Conservation (phyloP, 371 early-diverging fungal species). For the Mortierella sp. region DNA sequence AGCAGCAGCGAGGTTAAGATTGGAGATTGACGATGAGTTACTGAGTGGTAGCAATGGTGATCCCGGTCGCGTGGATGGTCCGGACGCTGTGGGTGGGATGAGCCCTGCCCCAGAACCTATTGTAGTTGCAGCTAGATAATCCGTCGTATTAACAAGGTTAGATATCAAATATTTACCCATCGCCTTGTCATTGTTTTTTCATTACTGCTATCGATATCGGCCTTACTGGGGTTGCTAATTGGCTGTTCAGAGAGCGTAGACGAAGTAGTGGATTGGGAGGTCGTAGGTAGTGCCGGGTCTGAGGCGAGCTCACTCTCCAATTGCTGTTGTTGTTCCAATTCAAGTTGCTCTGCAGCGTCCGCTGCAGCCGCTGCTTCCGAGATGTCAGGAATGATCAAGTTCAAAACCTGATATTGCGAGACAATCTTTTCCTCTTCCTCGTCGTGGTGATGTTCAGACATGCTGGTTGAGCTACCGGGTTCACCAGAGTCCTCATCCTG, state of each 20-base stretch:
- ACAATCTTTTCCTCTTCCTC: constrained; percentile 55
- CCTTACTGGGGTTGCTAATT: constrained; percentile 9
- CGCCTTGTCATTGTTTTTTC: constrained; percentile 12
- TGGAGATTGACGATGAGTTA: constrained; percentile 27
- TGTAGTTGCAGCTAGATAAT: constrained; percentile 29
- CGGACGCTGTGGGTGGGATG: constrained; percentile 37
- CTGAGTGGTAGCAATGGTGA: constrained; percentile 17
- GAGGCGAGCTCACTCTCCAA: constrained; percentile 7
- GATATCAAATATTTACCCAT: constrained; percentile 29
- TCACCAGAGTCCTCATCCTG: constrained; percentile 32
- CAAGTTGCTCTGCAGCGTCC: constrained; percentile 47
- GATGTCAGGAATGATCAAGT: constrained; percentile 54
- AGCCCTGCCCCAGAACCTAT: constrained; percentile 45
- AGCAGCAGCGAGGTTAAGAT: constrained; percentile 3
- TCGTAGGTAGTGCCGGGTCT: neutral
- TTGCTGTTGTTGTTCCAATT: constrained; percentile 41
- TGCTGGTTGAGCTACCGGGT: neutral
- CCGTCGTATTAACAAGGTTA: constrained; percentile 24
- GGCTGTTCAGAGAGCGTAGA: neutral
- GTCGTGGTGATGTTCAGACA: constrained; percentile 18
- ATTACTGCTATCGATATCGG: constrained; percentile 1
- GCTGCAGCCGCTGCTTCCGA: constrained; percentile 50
- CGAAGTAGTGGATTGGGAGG: constrained; percentile 14
- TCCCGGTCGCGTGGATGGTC: constrained; percentile 36
- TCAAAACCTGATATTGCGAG: constrained; percentile 42